Base-by-base conservation (phyloP, 2,329 filamentous ascomycete genomes). In the Verticillium nonalfalfae region DNA sequence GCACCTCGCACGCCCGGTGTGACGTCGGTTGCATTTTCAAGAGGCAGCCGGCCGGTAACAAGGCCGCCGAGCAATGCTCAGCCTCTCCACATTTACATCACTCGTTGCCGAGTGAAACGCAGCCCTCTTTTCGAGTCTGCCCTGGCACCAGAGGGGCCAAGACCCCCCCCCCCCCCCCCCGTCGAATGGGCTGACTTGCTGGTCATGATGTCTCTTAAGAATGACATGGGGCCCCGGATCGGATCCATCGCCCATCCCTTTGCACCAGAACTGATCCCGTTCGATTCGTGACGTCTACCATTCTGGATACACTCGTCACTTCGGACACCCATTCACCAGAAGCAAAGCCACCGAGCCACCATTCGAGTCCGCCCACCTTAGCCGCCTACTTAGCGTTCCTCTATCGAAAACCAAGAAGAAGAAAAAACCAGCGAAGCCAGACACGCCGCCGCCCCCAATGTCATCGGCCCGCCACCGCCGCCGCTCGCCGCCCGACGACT, bases 21-120 rank as follows among this genome's bases (percentile, higher is more conserved):
- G 50, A 54, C 50, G 26, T 54, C 50, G 15, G n/a, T 15, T 31
- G 9, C 50, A 54, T 36, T 36, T 36, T 6, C 9, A 36, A 13
- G 35, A 36, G 35, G 35, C 7, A 36, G 13, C 9, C 9, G 13
- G 35, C 6, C 35, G 35, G 35, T 36, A 36, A 36, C 13, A 13
- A 9, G 35, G 35, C 35, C 35, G 35, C 45, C 45, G 45, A 50
- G 45, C 45, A 36, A 50, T 50, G 45, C 45, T 9, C 40, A 33
- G 36, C 57, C 57, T 45, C 40, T 35, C 58, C 58, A 59, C 58
- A 54, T 59, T 59, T 59, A 59, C 58, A 59, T 59, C 58, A 59
- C 45, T 21, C 38, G 11, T 38, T 39, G 56, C 56, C 55, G 15
- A 26, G 26, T 26, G 26, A 26, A 31, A n/a, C 52, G 52, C 2